Conservation (phyloP, 1,284 basidiomycete species). For the Heterobasidion parviporum region DNA sequence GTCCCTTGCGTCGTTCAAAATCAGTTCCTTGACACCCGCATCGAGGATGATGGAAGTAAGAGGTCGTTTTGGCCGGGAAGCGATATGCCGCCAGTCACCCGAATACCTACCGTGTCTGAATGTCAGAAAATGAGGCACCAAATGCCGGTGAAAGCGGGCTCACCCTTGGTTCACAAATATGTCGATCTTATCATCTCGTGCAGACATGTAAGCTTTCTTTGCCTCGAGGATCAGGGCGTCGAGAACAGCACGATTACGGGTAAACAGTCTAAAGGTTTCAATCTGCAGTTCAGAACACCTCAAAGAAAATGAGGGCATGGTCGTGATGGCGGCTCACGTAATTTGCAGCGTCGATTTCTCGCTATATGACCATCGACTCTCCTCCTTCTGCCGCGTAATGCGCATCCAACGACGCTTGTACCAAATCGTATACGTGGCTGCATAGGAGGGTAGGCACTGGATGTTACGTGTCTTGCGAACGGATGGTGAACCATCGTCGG, state of each 20-base stretch:
- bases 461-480: conserved; percentile 13
- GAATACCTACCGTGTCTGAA: background rate
- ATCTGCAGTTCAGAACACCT: background rate
- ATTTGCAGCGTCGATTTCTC: conserved; percentile 19
- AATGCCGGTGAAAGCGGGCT: conserved; percentile 4
- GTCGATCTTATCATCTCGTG: conserved; percentile 44
- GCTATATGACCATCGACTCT: conserved; percentile 14
- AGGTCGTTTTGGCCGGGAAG: conserved; percentile 54
- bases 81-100: conserved; percentile 46
- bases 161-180: conserved; percentile 47
- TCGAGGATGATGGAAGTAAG: conserved; percentile 61
- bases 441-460: conserved; percentile 20
- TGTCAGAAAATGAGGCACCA: background rate
- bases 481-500: conserved; percentile 7
- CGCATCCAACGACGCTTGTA: conserved; percentile 22
- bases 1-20: conserved; percentile 59
- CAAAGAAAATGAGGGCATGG: background rate
- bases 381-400: conserved; percentile 17
- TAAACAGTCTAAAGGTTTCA: conserved; percentile 36
- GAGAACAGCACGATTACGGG: conserved; percentile 37
- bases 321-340: conserved; percentile 13
- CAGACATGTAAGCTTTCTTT: conserved; percentile 40
- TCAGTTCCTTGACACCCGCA: conserved; percentile 51
- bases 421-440: conserved; percentile 22
- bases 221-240: conserved; percentile 48